Base-by-base conservation (phyloP, 1,139 yeast species). In the Blastobotrys apis region DNA sequence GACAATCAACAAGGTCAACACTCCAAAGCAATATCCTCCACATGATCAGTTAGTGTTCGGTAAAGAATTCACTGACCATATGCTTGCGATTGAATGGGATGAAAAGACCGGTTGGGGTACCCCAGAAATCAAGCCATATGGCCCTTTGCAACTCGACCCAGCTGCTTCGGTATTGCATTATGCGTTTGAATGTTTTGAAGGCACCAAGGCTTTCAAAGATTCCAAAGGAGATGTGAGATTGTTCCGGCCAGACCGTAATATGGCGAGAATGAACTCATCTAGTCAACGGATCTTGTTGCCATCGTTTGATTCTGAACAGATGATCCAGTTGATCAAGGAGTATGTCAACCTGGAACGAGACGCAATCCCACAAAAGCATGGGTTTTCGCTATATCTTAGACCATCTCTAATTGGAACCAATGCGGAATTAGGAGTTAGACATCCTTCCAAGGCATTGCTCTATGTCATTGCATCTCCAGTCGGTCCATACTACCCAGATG, bases 351-450 rank as follows among this genome's bases (percentile, higher is more conserved):
- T 83, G 40, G 98, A 92, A 62, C 71, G 78, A 58, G 74, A 77
- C 53, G 78, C 87, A 67, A 82, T 92, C 50, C 98, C 98, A 44
- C 68, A 76, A 49, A 84, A 86, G 48, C 75, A 76, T 54, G 98
- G 97, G 44, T 88, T 84, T 72, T 85, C 97, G 21, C 74, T 92
- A 58, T 92, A 92, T 69, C 74, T 92, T 56, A 81, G 98, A 66
- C 98, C 98, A 47, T 86, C 97, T 33, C 66, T 92, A 72, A 92
- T 92, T 57, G 97, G 97, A 58, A 90, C 97, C 48, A 78, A 88
- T 48, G 78, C 84, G 37, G 81, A 85, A 38, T 74, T 92, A 48
- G 97, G 97, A 51, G 95, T 92, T 47, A 74, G 80, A 46, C 68
- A 78, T 33, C 97, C 97, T 41, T 77, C 78, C 56, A 80, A 72